phyloP scores from a whole-genome alignment of 2,329 filamentous ascomycete species.

The Calonectria leucothoes region DNA sequence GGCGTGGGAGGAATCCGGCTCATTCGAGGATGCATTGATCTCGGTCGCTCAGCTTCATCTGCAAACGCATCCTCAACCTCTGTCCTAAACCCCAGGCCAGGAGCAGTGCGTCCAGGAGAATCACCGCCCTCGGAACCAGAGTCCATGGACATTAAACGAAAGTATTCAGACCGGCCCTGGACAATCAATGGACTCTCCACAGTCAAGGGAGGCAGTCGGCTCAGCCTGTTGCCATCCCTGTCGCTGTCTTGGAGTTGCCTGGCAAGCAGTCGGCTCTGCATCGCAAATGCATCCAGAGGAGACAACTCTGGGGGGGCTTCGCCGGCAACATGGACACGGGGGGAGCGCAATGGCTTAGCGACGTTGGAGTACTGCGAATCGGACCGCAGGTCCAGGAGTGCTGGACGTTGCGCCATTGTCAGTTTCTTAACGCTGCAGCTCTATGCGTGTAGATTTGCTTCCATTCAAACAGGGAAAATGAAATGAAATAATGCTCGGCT shows the following conservation, averaged over 20 bases:
- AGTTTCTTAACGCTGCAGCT: slow-evolving; percentile 24
- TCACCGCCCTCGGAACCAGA: slow-evolving; percentile 58
- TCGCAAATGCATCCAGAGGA: slow-evolving; percentile 93
- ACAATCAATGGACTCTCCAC: slow-evolving; percentile 83
- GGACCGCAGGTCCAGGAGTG: slow-evolving; percentile 69
- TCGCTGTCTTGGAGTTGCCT: slow-evolving; percentile 86
- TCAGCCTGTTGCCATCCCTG: slow-evolving; percentile 81
- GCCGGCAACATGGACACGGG: slow-evolving; percentile 80
- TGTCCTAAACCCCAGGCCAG: slow-evolving; percentile 59
- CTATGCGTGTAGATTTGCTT: slow-evolving; percentile 24
- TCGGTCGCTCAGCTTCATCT: slow-evolving; percentile 66
- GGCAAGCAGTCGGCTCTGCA: slow-evolving; percentile 89
- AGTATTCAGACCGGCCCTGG: slow-evolving; percentile 83
- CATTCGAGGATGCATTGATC: slow-evolving; percentile 81
- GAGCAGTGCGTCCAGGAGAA: slow-evolving; percentile 39
- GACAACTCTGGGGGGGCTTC: slow-evolving; percentile 91
- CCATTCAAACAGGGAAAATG: slow-evolving; percentile 30
- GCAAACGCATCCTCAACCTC: slow-evolving; percentile 68
- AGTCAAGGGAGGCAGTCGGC: slow-evolving; percentile 84
- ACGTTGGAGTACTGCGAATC: slow-evolving; percentile 64
- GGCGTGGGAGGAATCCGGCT: slow-evolving; percentile 69
- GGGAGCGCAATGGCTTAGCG: slow-evolving; percentile 73
- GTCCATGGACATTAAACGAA: slow-evolving; percentile 79
- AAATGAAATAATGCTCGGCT: neutral
- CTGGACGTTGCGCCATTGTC: slow-evolving; percentile 67